These are phyloP conservation scores for Lepiota brunneoincarnata DNA, from an alignment of 768 basidiomycete species.

Conservation along the genomic window DNA sequence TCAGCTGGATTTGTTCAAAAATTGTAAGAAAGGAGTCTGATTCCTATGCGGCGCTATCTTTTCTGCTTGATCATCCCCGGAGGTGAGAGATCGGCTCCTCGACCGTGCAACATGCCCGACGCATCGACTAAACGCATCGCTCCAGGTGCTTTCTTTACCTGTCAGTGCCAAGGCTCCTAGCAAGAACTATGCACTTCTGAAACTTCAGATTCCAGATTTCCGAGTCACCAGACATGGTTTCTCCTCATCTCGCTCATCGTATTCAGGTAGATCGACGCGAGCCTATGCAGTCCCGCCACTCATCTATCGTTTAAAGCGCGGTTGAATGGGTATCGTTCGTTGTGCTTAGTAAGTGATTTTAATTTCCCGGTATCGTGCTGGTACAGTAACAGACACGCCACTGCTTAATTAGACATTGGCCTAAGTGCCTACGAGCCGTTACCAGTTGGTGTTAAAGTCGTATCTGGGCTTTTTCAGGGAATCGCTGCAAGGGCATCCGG, in stretches of 20 bases:
- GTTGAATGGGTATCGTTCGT: slow-evolving; percentile 74
- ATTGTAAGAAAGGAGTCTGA: slow-evolving; percentile 43
- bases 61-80: slow-evolving; percentile 77
- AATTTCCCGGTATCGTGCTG: not conserved
- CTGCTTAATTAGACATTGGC: slow-evolving; percentile 32
- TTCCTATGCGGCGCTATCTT: slow-evolving; percentile 54
- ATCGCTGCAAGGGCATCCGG: slow-evolving; percentile 53
- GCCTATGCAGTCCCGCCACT: not conserved
- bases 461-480: slow-evolving; percentile 53
- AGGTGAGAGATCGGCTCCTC: slow-evolving; percentile 40
- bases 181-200: no score
- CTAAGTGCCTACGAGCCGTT: slow-evolving; percentile 36
- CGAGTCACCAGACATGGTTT: slow-evolving; percentile 77
- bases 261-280: slow-evolving; percentile 44
- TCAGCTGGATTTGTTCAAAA: slow-evolving; percentile 62
- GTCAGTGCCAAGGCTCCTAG: slow-evolving; percentile 20
- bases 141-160: slow-evolving; percentile 64
- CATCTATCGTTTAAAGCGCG: slow-evolving; percentile 28
- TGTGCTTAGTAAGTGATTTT: slow-evolving; percentile 42
- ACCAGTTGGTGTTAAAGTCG: slow-evolving; percentile 33
- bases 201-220: slow-evolving; percentile 39
- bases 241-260: slow-evolving; percentile 50
- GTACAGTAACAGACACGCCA: not conserved
- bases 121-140: not conserved
- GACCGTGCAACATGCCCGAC: not conserved